A percentile compares a stretch with the other conserved stretches of the same genome.
phyloP scores from a whole-genome alignment of 176 grass and related monocot genomes.

The Oryza glumipatula region DNA sequence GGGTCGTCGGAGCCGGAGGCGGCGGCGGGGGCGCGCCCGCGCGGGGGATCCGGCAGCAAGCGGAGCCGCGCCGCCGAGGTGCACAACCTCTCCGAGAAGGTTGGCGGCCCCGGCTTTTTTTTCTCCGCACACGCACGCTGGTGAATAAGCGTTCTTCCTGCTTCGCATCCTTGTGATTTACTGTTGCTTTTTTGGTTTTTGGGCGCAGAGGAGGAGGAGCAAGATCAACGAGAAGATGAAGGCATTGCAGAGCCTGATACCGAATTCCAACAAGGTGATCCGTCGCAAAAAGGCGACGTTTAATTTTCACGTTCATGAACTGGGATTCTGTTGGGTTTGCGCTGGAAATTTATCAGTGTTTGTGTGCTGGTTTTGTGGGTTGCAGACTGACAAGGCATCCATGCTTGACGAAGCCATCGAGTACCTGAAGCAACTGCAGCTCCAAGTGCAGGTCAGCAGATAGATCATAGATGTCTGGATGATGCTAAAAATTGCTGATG shows the following conservation, averaged over 20 bases:
- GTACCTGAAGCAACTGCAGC: constrained; percentile 96
- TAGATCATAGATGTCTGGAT: not conserved
- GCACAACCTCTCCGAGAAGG: constrained; percentile 99
- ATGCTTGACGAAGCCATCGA: constrained; percentile 98
- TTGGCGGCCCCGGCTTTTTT: constrained; percentile 31
- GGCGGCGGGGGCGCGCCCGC: constrained; percentile 27
- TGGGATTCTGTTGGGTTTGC: not conserved
- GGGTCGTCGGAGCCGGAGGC: constrained; percentile 64
- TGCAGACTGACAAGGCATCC: constrained; percentile 94
- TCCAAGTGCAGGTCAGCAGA: constrained; percentile 87
- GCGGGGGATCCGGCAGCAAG: constrained; percentile 73
- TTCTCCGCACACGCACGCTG: not conserved
- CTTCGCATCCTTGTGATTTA: not conserved
- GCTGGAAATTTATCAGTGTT: not conserved
- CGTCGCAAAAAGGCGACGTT: not conserved
- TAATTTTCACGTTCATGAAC: not conserved
- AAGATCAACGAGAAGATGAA: constrained; percentile 99
- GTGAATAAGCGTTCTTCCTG: not conserved
- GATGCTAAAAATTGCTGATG: not conserved
- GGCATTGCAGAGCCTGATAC: constrained; percentile 91
- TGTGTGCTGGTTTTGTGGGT: not conserved
- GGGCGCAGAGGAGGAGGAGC: constrained; percentile 80
- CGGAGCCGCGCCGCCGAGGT: constrained; percentile 92
- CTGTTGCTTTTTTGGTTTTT: not conserved
- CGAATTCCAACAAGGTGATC: constrained; percentile 91